phyloP scores from a whole-genome alignment of 306 rosid species.

The Rubus idaeus region DNA sequence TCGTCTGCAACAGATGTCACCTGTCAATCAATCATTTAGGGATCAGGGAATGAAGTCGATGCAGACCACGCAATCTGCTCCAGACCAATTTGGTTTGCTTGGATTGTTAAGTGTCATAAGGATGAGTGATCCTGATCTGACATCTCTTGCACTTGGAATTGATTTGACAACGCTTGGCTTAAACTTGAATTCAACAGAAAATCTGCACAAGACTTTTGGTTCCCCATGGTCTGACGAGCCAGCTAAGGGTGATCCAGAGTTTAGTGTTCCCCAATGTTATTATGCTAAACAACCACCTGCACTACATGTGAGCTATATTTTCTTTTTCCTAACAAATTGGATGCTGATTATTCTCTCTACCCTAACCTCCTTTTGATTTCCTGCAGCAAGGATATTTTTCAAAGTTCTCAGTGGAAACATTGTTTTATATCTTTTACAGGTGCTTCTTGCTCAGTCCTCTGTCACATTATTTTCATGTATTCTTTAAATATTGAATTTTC shows the following conservation, averaged over 20 bases:
- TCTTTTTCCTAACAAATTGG: neutral
- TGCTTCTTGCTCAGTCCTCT: slow-evolving; percentile 28
- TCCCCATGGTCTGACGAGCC: slow-evolving; percentile 99
- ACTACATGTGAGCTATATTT: slow-evolving; percentile 55
- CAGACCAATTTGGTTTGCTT: slow-evolving; percentile 90
- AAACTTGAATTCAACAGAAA: slow-evolving; percentile 88
- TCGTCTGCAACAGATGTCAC: slow-evolving; percentile 81
- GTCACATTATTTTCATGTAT: neutral
- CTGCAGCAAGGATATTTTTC: slow-evolving; percentile 79
- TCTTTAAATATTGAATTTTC: slow-evolving; percentile 7
- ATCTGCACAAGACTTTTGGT: slow-evolving; percentile 92
- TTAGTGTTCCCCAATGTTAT: slow-evolving; percentile 83
- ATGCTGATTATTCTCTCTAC: slow-evolving; percentile 15
- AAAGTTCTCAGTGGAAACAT: slow-evolving; percentile 70
- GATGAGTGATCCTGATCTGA: slow-evolving; percentile 87
- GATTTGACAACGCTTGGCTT: slow-evolving; percentile 92
- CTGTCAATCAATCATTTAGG: slow-evolving; percentile 77
- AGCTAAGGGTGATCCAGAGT: slow-evolving; percentile 92
- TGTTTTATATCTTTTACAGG: slow-evolving; percentile 98
- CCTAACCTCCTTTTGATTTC: slow-evolving; percentile 27
- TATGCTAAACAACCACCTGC: slow-evolving; percentile 75
- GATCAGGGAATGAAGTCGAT: slow-evolving; percentile 78
- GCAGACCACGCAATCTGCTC: slow-evolving; percentile 71
- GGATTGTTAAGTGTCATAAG: slow-evolving; percentile 89
- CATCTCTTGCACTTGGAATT: slow-evolving; percentile 95